Percentiles rank a stretch among this genome's conserved stretches.
phyloP scores from a whole-genome alignment of 176 grass and related monocot species.

The Paspalum vaginatum region DNA sequence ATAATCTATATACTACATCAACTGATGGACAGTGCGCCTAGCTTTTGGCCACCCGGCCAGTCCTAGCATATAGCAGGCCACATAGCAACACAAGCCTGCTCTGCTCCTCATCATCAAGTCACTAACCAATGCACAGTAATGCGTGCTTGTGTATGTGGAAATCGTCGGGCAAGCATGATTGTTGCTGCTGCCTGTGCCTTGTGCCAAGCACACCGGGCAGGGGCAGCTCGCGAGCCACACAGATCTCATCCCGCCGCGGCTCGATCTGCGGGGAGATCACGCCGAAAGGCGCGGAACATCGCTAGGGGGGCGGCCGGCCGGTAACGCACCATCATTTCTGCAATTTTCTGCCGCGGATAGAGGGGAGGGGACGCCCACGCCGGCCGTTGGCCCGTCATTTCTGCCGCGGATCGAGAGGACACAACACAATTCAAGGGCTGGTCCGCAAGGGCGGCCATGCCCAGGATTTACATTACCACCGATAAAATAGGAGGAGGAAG shows the following conservation, averaged over 20 bases:
- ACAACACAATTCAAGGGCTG: not conserved
- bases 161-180: too few relatives aligned
- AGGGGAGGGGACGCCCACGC: not conserved
- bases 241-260: not conserved
- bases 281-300: not conserved
- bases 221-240: too few relatives aligned
- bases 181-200: too few relatives aligned
- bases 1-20: not conserved
- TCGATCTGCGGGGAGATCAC: not conserved
- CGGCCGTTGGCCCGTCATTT: not conserved
- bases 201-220: too few relatives aligned
- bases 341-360: not conserved
- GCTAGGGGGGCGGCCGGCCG: not conserved
- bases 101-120: too few relatives aligned
- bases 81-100: not conserved
- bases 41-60: constrained; percentile 8
- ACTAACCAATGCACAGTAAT: too few relatives aligned
- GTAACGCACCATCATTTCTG: not conserved
- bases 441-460: not conserved
- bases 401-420: not conserved
- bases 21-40: constrained; percentile 20
- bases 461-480: too few relatives aligned
- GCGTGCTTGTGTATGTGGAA: too few relatives aligned
- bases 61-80: not conserved
- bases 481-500: too few relatives aligned